Conservation (phyloP, 129 eudicot genomes). For the Erigeron canadensis region DNA sequence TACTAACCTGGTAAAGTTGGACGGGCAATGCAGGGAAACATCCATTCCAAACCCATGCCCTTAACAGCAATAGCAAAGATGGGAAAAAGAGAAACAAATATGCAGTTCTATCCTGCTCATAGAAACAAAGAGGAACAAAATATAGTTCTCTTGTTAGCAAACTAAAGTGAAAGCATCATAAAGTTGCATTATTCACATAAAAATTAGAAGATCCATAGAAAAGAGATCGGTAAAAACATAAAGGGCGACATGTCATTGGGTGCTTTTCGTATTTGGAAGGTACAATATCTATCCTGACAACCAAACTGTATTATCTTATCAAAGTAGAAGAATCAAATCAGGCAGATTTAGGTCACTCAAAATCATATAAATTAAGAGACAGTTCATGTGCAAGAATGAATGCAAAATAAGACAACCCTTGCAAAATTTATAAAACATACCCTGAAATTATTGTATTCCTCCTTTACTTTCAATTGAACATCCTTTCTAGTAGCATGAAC, state of each 20-base stretch:
- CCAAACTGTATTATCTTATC: neutral
- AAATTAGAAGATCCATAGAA: too few species aligned
- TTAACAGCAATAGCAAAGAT: slow-evolving; percentile 57
- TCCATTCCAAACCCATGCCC: slow-evolving; percentile 77
- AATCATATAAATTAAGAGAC: neutral
- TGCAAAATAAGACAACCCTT: neutral
- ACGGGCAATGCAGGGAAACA: slow-evolving; percentile 94
- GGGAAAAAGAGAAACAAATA: slow-evolving; percentile 79
- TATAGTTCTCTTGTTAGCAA: neutral
- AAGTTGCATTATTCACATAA: neutral
- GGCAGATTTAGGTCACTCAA: slow-evolving; percentile 2
- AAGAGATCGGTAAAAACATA: too few species aligned
- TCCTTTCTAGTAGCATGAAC: slow-evolving; percentile 84
- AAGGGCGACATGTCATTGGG: too few species aligned
- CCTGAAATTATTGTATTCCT: slow-evolving; percentile 84
- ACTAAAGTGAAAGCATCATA: neutral
- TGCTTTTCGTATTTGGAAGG: neutral
- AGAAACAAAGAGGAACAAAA: slow-evolving; percentile 12
- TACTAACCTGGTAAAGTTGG: slow-evolving; percentile 82
- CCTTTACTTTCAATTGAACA: slow-evolving; percentile 86
- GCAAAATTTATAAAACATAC: slow-evolving; percentile 35
- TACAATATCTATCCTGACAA: slow-evolving; percentile 7
- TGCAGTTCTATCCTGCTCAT: slow-evolving; percentile 85
- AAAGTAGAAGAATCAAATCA: neutral
- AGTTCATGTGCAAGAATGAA: slow-evolving; percentile 12